Conservation (phyloP, 306 rosid species). For the Ormosia semicastrata region DNA sequence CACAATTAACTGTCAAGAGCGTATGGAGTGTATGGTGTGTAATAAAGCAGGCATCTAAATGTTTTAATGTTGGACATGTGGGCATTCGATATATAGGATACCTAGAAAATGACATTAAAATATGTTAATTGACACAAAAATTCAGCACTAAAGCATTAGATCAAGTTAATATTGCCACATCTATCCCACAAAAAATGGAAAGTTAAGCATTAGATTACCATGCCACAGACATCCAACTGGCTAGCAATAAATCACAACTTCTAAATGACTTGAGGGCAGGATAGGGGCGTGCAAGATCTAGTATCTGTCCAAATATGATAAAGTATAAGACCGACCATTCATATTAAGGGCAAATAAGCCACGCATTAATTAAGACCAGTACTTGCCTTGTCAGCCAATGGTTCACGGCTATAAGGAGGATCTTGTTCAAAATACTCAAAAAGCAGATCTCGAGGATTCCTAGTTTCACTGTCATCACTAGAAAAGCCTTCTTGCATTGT, state of each 20-base stretch:
- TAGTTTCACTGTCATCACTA: constrained; percentile 70
- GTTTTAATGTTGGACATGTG: constrained; percentile 77
- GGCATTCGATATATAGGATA: constrained; percentile 92
- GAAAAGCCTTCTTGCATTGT: constrained; percentile 55
- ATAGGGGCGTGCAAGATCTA: constrained; percentile 63
- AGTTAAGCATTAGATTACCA: constrained; percentile 42
- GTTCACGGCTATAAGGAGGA: constrained; percentile 83
- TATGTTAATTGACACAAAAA: constrained; percentile 28
- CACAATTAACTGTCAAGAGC: constrained; percentile 55
- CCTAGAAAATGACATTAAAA: constrained; percentile 51
- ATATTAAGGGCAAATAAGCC: constrained; percentile 12
- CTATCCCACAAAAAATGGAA: no score
- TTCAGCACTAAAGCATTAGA: constrained; percentile 7
- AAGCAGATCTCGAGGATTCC: constrained; percentile 50
- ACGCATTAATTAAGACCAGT: constrained; percentile 13
- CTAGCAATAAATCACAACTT: constrained; percentile 79
- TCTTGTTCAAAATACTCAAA: constrained; percentile 77
- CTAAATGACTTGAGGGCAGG: constrained; percentile 68
- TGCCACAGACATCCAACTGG: constrained; percentile 93
- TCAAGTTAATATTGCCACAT: neutral
- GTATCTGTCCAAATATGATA: constrained; percentile 53
- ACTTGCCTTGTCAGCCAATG: constrained; percentile 79
- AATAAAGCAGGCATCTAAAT: constrained; percentile 79
- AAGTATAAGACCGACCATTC: constrained; percentile 25
- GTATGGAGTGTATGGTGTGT: constrained; percentile 77